Base-by-base conservation (phyloP, 306 rosid species). In the Potentilla sterilis region DNA sequence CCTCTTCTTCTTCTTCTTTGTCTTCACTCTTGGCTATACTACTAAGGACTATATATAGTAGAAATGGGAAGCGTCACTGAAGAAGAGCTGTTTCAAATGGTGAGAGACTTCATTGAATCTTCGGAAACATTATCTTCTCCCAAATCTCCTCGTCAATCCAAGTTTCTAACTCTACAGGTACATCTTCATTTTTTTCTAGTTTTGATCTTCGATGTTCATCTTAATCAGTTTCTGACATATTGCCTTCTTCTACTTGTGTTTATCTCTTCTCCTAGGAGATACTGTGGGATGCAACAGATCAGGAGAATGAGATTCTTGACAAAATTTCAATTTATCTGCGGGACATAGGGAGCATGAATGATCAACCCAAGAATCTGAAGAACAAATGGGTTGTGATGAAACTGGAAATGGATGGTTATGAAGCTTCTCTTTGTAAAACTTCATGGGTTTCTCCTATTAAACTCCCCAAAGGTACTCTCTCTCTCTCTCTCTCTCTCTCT, bases 381-480 rank as follows among this genome's bases (percentile, higher is more conserved):
- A 86, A 73, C 40, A 73, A 81, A 70, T 43, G 78, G 77, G 37
- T 83, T 5, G 84, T 81, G 58, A 69, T 38, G 69, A 81, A 63
- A 68, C 77, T 86, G n/a, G 70, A 77, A 66, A 61, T 73, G 74
- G 89, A 83, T 76, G 86, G 85, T 51, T 81, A 69, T 74, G 85
- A 83, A 42, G 84, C 87, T 22, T 86, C 84, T 38, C 81, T 86
- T 58, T 81, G 89, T 13, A 81, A 58, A 69, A 86, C 87, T 59
- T 81, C 82, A 28, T 83, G 86, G 89, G 57, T 65, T 61, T 83
- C 77, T 55, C 1, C 77, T 68, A 32, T 42, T 28, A 63, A 78
- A 69, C 34, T 19, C 42, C 61, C 78, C 19, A 78, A 69, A 40
- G 83, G 87, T 80, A 2, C 19, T 37, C 69, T 2, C 6, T 69